A percentile compares a stretch with the other conserved stretches of the same genome.
These are phyloP conservation scores for Gossypium anomalum DNA, from an alignment of 345 rosid species.

Conservation along the genomic window DNA sequence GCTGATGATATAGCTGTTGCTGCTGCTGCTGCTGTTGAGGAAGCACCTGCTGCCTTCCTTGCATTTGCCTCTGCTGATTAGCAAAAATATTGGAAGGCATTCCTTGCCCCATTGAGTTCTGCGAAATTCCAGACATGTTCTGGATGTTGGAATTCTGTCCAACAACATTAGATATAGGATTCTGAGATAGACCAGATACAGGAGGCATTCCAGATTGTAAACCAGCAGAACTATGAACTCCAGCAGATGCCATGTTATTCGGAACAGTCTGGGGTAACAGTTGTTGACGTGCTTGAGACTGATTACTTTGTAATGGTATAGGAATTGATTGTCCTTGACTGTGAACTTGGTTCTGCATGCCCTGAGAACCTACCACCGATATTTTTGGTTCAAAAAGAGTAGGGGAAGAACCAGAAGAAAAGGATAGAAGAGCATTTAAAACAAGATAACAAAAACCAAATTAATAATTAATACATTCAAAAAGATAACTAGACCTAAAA, in stretches of 20 bases:
- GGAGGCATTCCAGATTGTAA: constrained; percentile 58
- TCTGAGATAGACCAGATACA: constrained; percentile 53
- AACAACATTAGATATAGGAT: constrained; percentile 34
- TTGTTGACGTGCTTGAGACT: constrained; percentile 66
- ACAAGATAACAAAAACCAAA: constrained; percentile 13
- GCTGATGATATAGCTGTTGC: constrained; percentile 59
- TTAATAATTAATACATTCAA: constrained; percentile 20
- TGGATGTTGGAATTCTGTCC: constrained; percentile 72
- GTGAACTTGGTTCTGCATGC: constrained; percentile 25
- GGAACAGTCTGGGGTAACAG: constrained; percentile 54
- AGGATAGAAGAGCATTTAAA: constrained; percentile 1
- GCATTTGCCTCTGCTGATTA: constrained; percentile 35
- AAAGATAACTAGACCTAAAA: constrained; percentile 15
- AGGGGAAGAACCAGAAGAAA: not conserved
- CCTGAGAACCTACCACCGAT: constrained; percentile 36
- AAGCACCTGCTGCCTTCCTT: constrained; percentile 45
- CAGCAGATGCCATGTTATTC: constrained; percentile 49
- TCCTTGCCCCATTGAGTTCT: constrained; percentile 61
- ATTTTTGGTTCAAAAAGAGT: not conserved
- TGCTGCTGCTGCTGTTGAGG: constrained; percentile 58
- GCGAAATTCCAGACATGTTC: constrained; percentile 58
- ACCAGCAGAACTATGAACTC: constrained; percentile 58
- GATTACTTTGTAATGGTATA: constrained; percentile 35
- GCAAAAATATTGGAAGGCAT: constrained; percentile 49
- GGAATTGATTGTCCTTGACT: not conserved